Percentiles rank a stretch among this genome's conserved stretches.
Conservation (phyloP, 371 early-diverging fungal species). For the Mortierella polycephala region DNA sequence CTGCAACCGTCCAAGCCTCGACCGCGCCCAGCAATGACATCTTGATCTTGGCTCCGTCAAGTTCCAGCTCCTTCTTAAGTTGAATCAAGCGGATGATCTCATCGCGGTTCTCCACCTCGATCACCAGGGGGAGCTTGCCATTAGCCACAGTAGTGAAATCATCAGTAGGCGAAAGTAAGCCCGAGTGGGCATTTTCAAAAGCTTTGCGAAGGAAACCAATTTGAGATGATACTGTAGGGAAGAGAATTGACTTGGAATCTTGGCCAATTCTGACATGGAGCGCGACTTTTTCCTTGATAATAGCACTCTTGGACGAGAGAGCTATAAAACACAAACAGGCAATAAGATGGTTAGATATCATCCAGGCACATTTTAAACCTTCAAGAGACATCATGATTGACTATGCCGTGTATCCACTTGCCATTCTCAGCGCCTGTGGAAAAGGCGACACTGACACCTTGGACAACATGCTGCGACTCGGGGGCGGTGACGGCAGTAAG, state of each 20-base stretch:
- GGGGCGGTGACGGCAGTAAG: conserved; percentile 63
- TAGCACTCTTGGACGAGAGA: conserved; percentile 49
- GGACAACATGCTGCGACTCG: conserved; percentile 50
- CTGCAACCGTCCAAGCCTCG: conserved; percentile 75
- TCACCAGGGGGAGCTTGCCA: conserved; percentile 70
- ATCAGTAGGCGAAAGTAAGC: conserved; percentile 27
- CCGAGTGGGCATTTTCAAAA: conserved; percentile 7
- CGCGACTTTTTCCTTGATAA: conserved; percentile 68
- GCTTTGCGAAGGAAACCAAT: conserved; percentile 67
- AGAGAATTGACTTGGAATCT: conserved; percentile 50
- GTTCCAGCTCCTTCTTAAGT: conserved; percentile 60
- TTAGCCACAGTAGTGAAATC: conserved; percentile 51
- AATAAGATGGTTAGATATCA: background rate
- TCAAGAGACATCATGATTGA: no score
- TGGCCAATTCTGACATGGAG: conserved; percentile 70
- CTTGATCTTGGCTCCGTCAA: conserved; percentile 57
- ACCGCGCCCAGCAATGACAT: conserved; percentile 64
- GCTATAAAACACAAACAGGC: background rate
- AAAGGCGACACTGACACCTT: conserved; percentile 67
- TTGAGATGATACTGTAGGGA: conserved; percentile 72
- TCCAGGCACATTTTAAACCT: no score
- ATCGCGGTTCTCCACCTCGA: conserved; percentile 70
- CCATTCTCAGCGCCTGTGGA: conserved; percentile 58
- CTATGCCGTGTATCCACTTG: background rate
- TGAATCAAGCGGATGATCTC: conserved; percentile 72